Evolutionary conservation across 768 basidiomycete species (phyloP).

Genomic region (Russula emetica): DNA sequence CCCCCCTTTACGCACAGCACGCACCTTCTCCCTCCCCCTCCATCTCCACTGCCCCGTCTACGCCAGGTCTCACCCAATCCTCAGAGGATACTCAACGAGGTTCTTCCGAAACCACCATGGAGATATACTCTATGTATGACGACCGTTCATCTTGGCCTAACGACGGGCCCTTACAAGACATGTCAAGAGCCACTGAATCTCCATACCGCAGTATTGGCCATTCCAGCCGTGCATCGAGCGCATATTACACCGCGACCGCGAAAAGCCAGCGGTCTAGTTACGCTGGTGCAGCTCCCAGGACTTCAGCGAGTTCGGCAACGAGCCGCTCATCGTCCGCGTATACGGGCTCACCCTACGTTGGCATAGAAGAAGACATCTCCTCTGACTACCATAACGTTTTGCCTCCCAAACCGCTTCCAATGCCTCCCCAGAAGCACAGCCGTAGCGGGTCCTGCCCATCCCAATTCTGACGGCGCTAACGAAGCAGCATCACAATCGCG

Average conservation of each 20-base stretch:
- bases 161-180: slow-evolving; percentile 37
- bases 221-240: slow-evolving; percentile 17
- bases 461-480: slow-evolving; percentile 5
- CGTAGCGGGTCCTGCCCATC: not conserved
- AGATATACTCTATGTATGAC: slow-evolving; percentile 86
- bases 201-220: slow-evolving; percentile 10
- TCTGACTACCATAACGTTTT: not conserved
- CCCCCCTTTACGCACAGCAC: slow-evolving; percentile 12
- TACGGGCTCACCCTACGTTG: slow-evolving; percentile 20
- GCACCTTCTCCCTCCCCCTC: slow-evolving; percentile 16
- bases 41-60: slow-evolving; percentile 26
- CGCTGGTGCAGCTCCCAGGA: slow-evolving; percentile 37
- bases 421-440: slow-evolving; percentile 5
- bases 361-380: slow-evolving; percentile 13
- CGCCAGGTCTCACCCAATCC: slow-evolving; percentile 38
- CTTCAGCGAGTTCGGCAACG: slow-evolving; percentile 35
- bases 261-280: slow-evolving; percentile 23
- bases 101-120: slow-evolving; percentile 71
- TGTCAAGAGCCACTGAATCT: slow-evolving; percentile 27
- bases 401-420: slow-evolving; percentile 5
- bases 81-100: slow-evolving; percentile 44
- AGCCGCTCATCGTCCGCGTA: slow-evolving; percentile 28
- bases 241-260: slow-evolving; percentile 22
- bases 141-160: slow-evolving; percentile 28
- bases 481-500: slow-evolving; percentile 15